Evolutionary conservation across 139 green algal species (phyloP), one percentile per base, ranked within the genome.

Genomic region (Pseudopediastrum boryanum): DNA sequence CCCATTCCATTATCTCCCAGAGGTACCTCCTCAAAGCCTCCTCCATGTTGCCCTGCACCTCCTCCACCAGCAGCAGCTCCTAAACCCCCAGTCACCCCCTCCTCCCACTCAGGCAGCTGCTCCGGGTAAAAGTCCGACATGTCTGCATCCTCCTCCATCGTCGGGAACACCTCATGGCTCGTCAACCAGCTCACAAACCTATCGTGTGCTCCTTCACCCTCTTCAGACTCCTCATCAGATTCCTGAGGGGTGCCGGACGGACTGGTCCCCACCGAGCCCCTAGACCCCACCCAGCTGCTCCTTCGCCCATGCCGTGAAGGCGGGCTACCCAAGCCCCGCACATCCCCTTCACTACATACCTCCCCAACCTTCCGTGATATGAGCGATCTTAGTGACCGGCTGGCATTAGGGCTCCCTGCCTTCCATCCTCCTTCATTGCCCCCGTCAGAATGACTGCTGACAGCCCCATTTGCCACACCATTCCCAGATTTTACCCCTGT

Each of bases 161-260:
- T 29, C 16, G 25, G 25, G 2, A 16, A 31, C 2, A 72, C 62
- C 59, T 71, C 73, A 41, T 71, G 73, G 50, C 59, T 63, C 43
- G 59, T 71, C 73, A 80, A 63, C 73, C 73, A 80, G 13, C 13
- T 35, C 2, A 80, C 73, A 72, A 80, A 80, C 27, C 73, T 44
- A 31, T 80, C 73, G 68, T 80, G 73, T 2, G 73, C 31, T 8
- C 62, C 73, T 19, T 80, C 73, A 2, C 59, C 59, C 36, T 80
- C 73, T 9, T 80, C 73, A 33, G 16, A 16, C 16, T 58, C 48
- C 48, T 58, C 48, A 19, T n/a, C n/a, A n/a, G n/a, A n/a, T n/a
- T n/a, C n/a, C n/a, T n/a, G n/a, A n/a, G n/a, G n/a, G n/a, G n/a
- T n/a, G n/a, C n/a, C n/a, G n/a, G n/a, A n/a, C n/a, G n/a, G n/a